These are phyloP conservation scores for Paramecium bursaria DNA, from an alignment of 73 alveolate genomes.

Conservation along the genomic window DNA sequence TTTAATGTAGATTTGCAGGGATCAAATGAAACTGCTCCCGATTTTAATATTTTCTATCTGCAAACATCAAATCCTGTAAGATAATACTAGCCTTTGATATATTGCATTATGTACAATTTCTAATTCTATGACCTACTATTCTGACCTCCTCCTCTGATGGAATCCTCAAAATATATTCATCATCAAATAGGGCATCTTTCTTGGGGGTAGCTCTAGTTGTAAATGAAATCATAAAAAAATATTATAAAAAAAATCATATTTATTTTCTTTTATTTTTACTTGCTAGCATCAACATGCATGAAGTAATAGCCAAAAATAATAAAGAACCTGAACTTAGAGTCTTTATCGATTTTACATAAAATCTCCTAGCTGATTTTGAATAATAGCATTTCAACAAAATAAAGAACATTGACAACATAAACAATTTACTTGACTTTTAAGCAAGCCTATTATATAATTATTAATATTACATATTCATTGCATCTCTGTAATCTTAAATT, in stretches of 20 bases:
- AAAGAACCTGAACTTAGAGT: background rate
- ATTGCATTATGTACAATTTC: conserved; percentile 1
- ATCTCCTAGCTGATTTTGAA: background rate
- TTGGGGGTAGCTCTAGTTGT: conserved; percentile 18
- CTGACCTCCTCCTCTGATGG: conserved; percentile 49
- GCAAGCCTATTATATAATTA: conserved; percentile 5
- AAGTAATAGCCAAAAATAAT: conserved; percentile 4
- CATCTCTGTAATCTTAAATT: background rate
- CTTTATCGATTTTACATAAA: conserved; percentile 4
- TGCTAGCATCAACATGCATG: background rate
- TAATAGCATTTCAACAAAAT: background rate
- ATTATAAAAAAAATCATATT: background rate
- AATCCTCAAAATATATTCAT: conserved; percentile 22
- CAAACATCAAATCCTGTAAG: conserved; percentile 56
- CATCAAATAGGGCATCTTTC: conserved; percentile 28
- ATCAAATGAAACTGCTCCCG: background rate
- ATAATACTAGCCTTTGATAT: conserved; percentile 26
- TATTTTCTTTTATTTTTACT: conserved; percentile 21
- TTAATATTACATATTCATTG: background rate
- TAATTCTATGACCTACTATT: conserved; percentile 28
- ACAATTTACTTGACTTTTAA: background rate
- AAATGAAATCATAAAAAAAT: background rate
- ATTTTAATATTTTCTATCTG: conserved; percentile 38
- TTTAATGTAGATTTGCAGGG: conserved; percentile 54
- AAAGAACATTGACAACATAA: background rate